phyloP scores from a whole-genome alignment of 1,139 yeast species.

The Yamadazyma friedrichii region DNA sequence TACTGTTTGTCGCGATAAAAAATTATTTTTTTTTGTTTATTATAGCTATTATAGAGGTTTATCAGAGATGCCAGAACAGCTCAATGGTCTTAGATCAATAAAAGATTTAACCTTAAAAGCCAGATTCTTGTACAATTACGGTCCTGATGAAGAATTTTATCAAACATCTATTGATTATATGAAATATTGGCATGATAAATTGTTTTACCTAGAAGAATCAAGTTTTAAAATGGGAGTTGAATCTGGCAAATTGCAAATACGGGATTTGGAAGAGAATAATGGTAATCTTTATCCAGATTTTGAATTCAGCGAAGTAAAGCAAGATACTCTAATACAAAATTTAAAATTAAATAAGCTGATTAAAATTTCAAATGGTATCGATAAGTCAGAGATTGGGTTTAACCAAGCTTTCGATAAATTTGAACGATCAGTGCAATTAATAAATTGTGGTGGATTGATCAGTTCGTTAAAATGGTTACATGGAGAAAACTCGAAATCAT shows the following conservation, averaged over 20 bases:
- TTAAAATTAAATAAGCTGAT: slow-evolving; percentile 1
- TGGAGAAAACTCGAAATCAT: slow-evolving; percentile 23
- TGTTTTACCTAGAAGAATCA: slow-evolving; percentile 33
- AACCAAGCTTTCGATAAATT: slow-evolving; percentile 6
- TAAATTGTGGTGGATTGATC: slow-evolving; percentile 57
- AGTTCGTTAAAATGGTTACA: slow-evolving; percentile 58
- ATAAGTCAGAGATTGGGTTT: slow-evolving; percentile 1
- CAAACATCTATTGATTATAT: slow-evolving; percentile 27
- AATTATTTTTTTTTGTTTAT: no score
- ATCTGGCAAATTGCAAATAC: neutral
- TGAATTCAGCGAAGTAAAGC: neutral
- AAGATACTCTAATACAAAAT: neutral
- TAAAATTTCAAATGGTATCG: neutral
- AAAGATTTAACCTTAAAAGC: slow-evolving; percentile 33
- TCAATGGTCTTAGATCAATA: slow-evolving; percentile 7
- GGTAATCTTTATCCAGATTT: neutral
- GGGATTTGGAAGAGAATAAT: neutral
- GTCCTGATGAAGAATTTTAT: slow-evolving; percentile 31
- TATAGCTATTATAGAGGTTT: slow-evolving; percentile 1
- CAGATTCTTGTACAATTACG: slow-evolving; percentile 34
- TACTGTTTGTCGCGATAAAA: neutral
- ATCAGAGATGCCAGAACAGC: slow-evolving; percentile 8
- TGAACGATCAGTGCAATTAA: slow-evolving; percentile 42
- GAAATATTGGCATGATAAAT: slow-evolving; percentile 33
- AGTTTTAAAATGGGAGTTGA: slow-evolving; percentile 10